Evolutionary conservation across 2,329 filamentous ascomycete genomes (phyloP).

Genomic region (Parastagonospora avenae): DNA sequence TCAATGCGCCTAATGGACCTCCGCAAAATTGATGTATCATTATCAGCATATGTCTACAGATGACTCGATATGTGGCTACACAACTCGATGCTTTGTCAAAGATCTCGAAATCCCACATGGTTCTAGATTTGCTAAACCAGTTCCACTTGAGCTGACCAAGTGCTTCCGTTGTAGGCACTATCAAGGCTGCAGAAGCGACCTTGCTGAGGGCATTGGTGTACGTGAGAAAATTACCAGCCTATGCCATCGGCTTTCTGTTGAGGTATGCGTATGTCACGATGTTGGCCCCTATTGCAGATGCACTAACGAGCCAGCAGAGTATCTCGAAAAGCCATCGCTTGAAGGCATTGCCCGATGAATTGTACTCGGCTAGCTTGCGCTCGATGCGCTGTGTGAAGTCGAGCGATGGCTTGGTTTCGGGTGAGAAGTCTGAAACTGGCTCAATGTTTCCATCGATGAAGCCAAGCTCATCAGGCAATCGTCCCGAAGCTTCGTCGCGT

Average conservation of each 20-base stretch:
- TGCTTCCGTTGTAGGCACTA: constrained; percentile 29
- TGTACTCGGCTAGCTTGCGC: constrained; percentile 16
- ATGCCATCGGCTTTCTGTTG: neutral
- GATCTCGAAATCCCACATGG: constrained; percentile 39
- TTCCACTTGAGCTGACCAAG: constrained; percentile 36
- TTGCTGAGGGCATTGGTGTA: constrained; percentile 20
- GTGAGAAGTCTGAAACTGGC: too few species aligned
- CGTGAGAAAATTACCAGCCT: constrained; percentile 5
- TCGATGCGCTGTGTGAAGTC: constrained; percentile 20
- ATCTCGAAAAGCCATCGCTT: constrained; percentile 22
- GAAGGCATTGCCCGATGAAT: constrained; percentile 11
- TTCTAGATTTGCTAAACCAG: constrained; percentile 22
- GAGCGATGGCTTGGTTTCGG: neutral
- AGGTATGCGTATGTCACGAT: constrained; percentile 9
- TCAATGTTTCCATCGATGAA: too few species aligned
- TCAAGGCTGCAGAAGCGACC: constrained; percentile 22
- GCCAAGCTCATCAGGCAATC: too few species aligned
- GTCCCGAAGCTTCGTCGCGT: too few species aligned
- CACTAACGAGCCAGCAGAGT: constrained; percentile 1
- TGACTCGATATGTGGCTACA: too few species aligned
- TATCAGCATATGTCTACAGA: too few species aligned
- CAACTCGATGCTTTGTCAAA: constrained; percentile 29
- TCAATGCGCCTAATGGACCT: constrained; percentile 14
- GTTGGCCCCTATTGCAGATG: neutral
- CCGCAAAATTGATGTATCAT: neutral